These are phyloP conservation scores for Tetramitus jugosus DNA, from an alignment of 208 protist species.

Conservation along the genomic window DNA sequence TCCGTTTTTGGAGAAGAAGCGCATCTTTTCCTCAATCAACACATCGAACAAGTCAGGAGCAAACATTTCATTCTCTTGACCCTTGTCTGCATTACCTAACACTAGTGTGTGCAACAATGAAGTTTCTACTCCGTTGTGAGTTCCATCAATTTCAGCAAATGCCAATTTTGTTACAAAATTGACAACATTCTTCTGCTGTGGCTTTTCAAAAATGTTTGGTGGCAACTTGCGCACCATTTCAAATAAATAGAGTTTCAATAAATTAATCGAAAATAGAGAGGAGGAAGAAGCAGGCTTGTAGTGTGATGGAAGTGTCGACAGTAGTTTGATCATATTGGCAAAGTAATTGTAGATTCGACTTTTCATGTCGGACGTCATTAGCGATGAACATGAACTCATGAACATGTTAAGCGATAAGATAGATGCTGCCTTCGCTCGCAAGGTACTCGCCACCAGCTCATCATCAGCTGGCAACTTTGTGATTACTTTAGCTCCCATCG, in stretches of 20 bases:
- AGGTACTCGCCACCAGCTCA: background rate
- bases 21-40: no score
- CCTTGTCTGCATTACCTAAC: background rate
- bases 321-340: background rate
- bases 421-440: background rate
- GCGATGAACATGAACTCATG: background rate
- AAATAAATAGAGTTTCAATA: constrained; percentile 7
- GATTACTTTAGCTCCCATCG: background rate
- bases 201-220: background rate
- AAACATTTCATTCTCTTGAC: background rate
- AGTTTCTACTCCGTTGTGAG: no score
- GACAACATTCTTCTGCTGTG: background rate
- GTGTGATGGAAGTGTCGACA: background rate
- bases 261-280: background rate
- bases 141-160: background rate
- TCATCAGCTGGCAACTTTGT: background rate
- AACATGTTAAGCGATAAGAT: background rate
- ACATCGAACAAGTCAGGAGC: no score
- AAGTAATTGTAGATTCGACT: background rate
- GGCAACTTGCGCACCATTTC: background rate
- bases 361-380: background rate
- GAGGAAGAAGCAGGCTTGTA: background rate
- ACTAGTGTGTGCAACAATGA: background rate
- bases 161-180: constrained; percentile 20
- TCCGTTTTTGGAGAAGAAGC: no score